phyloP scores from a whole-genome alignment of 345 rosid species.

The Raphanus raphanistrum region DNA sequence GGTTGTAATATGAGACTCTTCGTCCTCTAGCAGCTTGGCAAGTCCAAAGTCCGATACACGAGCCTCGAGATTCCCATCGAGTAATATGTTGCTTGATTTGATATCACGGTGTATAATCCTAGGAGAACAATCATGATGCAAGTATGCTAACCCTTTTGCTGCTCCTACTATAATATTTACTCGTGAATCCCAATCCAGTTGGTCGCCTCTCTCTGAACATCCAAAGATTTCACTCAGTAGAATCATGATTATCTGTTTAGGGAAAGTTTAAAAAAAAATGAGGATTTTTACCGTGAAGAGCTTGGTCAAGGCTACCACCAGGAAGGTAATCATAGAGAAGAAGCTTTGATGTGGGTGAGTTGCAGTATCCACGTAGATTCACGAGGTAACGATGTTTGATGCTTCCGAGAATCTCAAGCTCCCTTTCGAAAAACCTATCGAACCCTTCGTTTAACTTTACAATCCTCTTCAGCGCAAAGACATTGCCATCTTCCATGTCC shows the following conservation, averaged over 20 bases:
- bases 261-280: not conserved
- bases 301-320: constrained; percentile 92
- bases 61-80: constrained; percentile 94
- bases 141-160: constrained; percentile 92
- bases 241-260: not conserved
- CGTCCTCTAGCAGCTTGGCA: constrained; percentile 91
- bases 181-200: constrained; percentile 91
- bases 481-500: constrained; percentile 93
- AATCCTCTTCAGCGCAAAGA: constrained; percentile 87
- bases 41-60: constrained; percentile 99
- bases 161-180: constrained; percentile 92
- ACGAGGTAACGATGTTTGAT: constrained; percentile 94
- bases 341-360: constrained; percentile 85
- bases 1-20: constrained; percentile 97
- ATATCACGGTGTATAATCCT: constrained; percentile 99
- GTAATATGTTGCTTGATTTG: constrained; percentile 94
- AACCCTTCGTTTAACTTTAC: constrained; percentile 88
- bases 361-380: constrained; percentile 95
- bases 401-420: constrained; percentile 98
- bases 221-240: constrained; percentile 8
- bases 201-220: constrained; percentile 80
- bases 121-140: constrained; percentile 99
- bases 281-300: constrained; percentile 74
- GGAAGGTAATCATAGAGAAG: constrained; percentile 86
- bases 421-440: constrained; percentile 94